Percentiles rank a stretch among this genome's conserved stretches.
phyloP scores from a whole-genome alignment of 2,329 filamentous ascomycete genomes.

The Penicillium thymicola region DNA sequence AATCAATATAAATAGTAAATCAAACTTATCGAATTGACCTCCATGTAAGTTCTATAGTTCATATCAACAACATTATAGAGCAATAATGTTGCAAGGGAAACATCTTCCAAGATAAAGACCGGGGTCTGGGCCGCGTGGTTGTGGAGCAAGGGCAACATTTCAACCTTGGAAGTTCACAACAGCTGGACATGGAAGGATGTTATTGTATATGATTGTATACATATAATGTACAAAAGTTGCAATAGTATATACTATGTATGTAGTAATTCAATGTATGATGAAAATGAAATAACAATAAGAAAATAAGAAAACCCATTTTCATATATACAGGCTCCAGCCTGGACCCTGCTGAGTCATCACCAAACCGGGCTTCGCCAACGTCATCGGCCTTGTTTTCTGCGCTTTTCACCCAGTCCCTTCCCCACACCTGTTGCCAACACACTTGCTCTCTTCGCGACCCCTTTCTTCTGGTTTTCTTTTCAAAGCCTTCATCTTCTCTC shows the following conservation, averaged over 20 bases:
- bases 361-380: slow-evolving; percentile 28
- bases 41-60: not conserved
- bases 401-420: slow-evolving; percentile 26
- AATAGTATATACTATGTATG: not conserved
- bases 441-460: slow-evolving; percentile 15
- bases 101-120: slow-evolving; percentile 4
- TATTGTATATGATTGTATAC: not conserved
- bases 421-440: slow-evolving; percentile 28
- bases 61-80: not conserved
- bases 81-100: not conserved
- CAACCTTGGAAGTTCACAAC: not conserved
- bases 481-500: not conserved
- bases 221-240: not conserved
- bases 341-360: slow-evolving; percentile 16
- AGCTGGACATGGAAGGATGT: not conserved
- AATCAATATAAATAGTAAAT: not conserved
- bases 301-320: not conserved
- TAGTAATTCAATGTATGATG: not conserved
- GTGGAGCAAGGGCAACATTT: slow-evolving; percentile 2
- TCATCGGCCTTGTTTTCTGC: slow-evolving; percentile 33
- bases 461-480: slow-evolving; percentile 5
- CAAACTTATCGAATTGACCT: not conserved
- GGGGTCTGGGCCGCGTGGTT: slow-evolving; percentile 10
- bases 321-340: not conserved
- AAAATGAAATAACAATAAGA: no score